Evolutionary conservation across 306 rosid genomes (phyloP), one percentile per base, ranked within the genome.

Genomic region (Rosa lucieae): DNA sequence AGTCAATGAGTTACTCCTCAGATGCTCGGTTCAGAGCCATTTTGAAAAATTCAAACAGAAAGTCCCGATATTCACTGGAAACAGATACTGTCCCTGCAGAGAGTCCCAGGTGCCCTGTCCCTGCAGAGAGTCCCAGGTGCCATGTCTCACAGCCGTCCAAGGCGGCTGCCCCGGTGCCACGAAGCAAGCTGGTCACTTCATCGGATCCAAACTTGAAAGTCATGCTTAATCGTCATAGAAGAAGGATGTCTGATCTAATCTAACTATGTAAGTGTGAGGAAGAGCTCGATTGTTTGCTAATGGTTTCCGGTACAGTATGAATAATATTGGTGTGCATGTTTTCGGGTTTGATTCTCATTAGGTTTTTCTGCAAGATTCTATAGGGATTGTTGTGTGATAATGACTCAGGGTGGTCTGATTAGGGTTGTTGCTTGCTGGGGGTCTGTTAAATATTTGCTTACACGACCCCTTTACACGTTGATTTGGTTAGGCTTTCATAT

Each of bases 241-340:
- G 97, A 86, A 88, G 97, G 81, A 91, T 87, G 97, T 94, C 99
- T 78, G 84, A 91, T 84, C 82, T 92, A 72, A 82, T 90, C 71
- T 90, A 84, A 79, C 46, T 0, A 65, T 43, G 17, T 12, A 32
- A 39, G 65, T 46, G 70, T 71, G 20, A 56, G 6, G 3, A 37
- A 48, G 15, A 47, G 37, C 70, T 26, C n/a, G 52, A 58, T 20
- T 46, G 78, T 47, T 18, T 47, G 73, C 84, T 74, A 53, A 66
- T 81, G 67, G 32, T 73, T 76, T 59, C 65, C 51, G 49, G 77
- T 70, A 75, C 61, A 67, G 80, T 70, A 74, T 43, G 42, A 75
- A 75, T 23, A 78, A 72, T 74, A 81, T 62, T 77, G 62, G 84
- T 32, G 51, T 73, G 75, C 10, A 61, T 74, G 75, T 67, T 77